Evolutionary conservation across 1,284 basidiomycete genomes (phyloP).

Genomic region (Pseudozyma sp.): DNA sequence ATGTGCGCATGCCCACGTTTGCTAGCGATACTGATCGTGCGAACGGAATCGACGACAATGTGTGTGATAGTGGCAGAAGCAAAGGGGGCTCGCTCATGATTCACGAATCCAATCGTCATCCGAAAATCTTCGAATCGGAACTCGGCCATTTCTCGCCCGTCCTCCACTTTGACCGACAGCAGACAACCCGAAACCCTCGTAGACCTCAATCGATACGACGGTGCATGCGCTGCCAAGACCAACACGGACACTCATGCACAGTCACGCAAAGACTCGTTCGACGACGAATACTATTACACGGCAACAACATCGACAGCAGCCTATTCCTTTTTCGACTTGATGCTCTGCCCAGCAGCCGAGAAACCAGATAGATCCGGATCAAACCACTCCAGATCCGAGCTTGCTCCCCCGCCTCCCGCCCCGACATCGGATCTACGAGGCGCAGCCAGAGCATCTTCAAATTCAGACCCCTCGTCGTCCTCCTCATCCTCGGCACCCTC

Average conservation of each 20-base stretch:
- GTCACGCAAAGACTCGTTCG: too few relatives aligned
- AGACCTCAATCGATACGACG: too few relatives aligned
- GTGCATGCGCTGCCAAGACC: too few relatives aligned
- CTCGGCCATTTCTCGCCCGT: too few relatives aligned
- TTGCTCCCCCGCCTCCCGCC: background rate
- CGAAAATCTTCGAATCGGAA: background rate
- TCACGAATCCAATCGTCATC: background rate
- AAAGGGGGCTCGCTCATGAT: too few relatives aligned
- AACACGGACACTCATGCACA: too few relatives aligned
- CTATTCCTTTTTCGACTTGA: slow-evolving; percentile 8
- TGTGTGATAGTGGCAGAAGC: too few relatives aligned
- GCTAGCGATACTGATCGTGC: background rate
- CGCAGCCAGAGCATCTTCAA: slow-evolving; percentile 9
- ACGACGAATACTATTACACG: too few relatives aligned
- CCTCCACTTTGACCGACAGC: too few relatives aligned
- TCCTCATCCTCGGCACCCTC: slow-evolving; percentile 9
- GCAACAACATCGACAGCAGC: too few relatives aligned
- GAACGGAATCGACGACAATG: too few relatives aligned
- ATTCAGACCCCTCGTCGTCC: slow-evolving; percentile 6
- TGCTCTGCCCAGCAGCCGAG: slow-evolving; percentile 28
- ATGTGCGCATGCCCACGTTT: background rate
- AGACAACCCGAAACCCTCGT: too few relatives aligned
- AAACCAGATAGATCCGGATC: slow-evolving; percentile 55
- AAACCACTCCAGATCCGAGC: slow-evolving; percentile 51
- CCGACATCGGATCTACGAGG: slow-evolving; percentile 1